A percentile compares a stretch with the other conserved stretches of the same genome.
These are phyloP conservation scores for Tuctoria greenei DNA, from an alignment of 176 grass and related monocot species.

Conservation along the genomic window DNA sequence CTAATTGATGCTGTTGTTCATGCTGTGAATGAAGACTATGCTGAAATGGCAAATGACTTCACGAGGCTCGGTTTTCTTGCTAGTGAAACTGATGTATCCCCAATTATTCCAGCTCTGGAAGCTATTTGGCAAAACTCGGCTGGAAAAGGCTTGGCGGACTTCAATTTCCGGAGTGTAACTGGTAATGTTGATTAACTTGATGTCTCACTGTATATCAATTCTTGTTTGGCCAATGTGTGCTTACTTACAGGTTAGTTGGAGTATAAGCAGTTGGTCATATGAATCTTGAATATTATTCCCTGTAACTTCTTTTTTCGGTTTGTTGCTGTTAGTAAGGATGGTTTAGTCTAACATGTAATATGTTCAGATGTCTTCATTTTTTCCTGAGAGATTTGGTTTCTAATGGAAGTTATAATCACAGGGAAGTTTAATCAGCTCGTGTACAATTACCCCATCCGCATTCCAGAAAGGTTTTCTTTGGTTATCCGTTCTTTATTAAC, in stretches of 20 bases:
- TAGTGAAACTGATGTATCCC: slow-evolving; percentile 86
- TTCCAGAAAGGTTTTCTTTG: slow-evolving; percentile 97
- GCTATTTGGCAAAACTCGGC: slow-evolving; percentile 98
- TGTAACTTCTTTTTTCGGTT: background rate
- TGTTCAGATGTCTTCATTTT: slow-evolving; percentile 16
- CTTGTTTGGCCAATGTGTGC: background rate
- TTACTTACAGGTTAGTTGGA: slow-evolving; percentile 5
- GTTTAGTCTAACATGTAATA: slow-evolving; percentile 15
- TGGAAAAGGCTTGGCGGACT: slow-evolving; percentile 93
- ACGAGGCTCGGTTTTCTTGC: slow-evolving; percentile 98
- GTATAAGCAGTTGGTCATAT: slow-evolving; percentile 16
- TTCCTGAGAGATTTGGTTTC: background rate
- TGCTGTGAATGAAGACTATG: slow-evolving; percentile 99
- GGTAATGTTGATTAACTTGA: slow-evolving; percentile 43
- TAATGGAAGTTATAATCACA: slow-evolving; percentile 45
- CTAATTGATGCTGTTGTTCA: slow-evolving; percentile 96
- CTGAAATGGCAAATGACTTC: slow-evolving; percentile 99
- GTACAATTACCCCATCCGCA: slow-evolving; percentile 94
- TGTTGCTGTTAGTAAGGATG: slow-evolving; percentile 10
- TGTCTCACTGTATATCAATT: background rate
- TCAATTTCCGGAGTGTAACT: slow-evolving; percentile 97
- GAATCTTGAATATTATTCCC: background rate
- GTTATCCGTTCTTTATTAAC: slow-evolving; percentile 97
- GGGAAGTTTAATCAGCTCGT: slow-evolving; percentile 99
- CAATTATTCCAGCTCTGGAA: slow-evolving; percentile 91